Conservation (phyloP, 2,329 filamentous ascomycete genomes). For the Aspergillus quadricinctus region DNA sequence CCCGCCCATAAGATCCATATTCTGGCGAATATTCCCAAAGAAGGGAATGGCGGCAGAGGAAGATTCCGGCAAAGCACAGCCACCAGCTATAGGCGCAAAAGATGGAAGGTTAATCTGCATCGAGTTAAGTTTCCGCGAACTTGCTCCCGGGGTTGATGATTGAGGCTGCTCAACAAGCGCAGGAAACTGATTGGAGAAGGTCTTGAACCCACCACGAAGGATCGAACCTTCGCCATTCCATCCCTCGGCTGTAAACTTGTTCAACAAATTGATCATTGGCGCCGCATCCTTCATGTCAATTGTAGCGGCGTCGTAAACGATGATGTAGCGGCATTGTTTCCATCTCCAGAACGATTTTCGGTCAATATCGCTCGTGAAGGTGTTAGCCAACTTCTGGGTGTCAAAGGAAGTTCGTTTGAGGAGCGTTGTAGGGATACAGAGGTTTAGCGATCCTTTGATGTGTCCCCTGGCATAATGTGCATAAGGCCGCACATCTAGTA, state of each 20-base stretch:
- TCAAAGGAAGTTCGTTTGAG: slow-evolving; percentile 89
- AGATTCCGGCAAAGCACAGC: slow-evolving; percentile 70
- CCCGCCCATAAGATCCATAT: slow-evolving; percentile 89
- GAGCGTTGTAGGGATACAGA: slow-evolving; percentile 92
- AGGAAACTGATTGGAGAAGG: slow-evolving; percentile 66
- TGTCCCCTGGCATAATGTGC: slow-evolving; percentile 74
- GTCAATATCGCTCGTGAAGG: slow-evolving; percentile 69
- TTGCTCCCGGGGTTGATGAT: slow-evolving; percentile 25
- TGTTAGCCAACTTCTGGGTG: slow-evolving; percentile 79
- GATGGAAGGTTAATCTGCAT: slow-evolving; percentile 50
- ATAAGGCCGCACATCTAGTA: slow-evolving; percentile 82
- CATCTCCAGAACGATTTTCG: slow-evolving; percentile 71
- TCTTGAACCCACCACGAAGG: slow-evolving; percentile 74
- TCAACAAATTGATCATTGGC: slow-evolving; percentile 79
- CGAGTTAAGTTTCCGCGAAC: slow-evolving; percentile 47
- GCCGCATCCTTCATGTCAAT: slow-evolving; percentile 73
- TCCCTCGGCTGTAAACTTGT: slow-evolving; percentile 84
- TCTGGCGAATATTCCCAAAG: slow-evolving; percentile 93
- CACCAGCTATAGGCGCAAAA: slow-evolving; percentile 77
- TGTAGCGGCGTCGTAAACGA: slow-evolving; percentile 82
- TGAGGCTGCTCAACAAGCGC: slow-evolving; percentile 33
- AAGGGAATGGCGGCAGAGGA: slow-evolving; percentile 76
- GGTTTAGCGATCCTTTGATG: slow-evolving; percentile 75
- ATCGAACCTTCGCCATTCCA: slow-evolving; percentile 72
- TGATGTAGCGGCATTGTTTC: slow-evolving; percentile 67